A percentile compares a stretch with the other conserved stretches of the same genome.
These are phyloP conservation scores for Solanum bulbocastanum DNA, from an alignment of 257 asterid genomes.

Conservation along the genomic window DNA sequence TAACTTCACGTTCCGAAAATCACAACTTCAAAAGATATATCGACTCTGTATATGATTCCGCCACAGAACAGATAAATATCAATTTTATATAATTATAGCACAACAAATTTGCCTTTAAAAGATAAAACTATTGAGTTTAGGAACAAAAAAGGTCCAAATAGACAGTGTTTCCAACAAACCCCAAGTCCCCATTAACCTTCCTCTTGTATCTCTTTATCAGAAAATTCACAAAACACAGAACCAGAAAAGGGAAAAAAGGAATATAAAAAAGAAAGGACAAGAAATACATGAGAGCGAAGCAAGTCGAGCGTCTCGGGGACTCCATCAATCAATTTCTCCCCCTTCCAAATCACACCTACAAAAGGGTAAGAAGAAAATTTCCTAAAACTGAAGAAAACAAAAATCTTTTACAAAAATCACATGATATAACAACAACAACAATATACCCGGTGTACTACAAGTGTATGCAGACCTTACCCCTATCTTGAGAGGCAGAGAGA, in stretches of 20 bases:
- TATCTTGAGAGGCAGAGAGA: not conserved
- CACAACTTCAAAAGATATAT: not conserved
- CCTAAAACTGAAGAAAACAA: not conserved
- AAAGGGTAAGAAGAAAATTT: not conserved
- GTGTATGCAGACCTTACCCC: not conserved
- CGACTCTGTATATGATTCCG: not conserved
- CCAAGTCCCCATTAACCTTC: not conserved
- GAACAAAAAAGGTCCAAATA: not conserved
- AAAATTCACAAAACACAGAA: not conserved
- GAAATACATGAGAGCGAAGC: constrained; percentile 67
- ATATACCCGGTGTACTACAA: not conserved
- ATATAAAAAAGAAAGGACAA: not conserved
- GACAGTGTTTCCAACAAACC: not conserved
- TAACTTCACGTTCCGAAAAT: not conserved
- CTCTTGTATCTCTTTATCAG: not conserved
- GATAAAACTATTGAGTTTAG: not conserved
- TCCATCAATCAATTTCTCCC: constrained; percentile 75
- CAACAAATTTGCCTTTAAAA: not conserved
- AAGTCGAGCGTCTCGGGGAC: constrained; percentile 56
- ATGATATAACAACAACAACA: not conserved
- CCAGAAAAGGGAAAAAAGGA: not conserved
- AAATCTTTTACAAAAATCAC: not conserved
- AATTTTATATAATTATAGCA: not conserved
- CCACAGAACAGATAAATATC: not conserved
- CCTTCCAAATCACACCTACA: constrained; percentile 91